phyloP scores from a whole-genome alignment of 179 eudicot species.

The Actinidia arguta region DNA sequence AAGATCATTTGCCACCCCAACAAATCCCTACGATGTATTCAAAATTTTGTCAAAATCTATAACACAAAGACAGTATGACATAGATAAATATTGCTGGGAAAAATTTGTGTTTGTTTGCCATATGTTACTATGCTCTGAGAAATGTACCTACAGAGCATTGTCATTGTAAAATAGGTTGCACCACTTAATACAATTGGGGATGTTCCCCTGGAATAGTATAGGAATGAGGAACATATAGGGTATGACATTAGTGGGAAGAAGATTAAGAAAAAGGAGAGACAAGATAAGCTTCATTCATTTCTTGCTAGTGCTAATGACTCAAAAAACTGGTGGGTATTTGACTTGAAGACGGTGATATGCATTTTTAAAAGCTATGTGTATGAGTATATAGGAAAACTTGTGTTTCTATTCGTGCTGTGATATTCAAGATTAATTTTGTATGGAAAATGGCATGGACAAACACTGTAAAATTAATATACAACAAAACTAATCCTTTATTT shows the following conservation, averaged over 20 bases:
- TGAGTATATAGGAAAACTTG: not conserved
- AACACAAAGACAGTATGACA: not conserved
- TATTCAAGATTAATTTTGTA: not conserved
- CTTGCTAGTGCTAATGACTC: conserved; percentile 75
- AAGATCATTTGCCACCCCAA: conserved; percentile 82
- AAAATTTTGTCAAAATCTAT: not conserved
- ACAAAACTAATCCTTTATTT: not conserved
- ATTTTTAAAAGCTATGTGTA: no score
- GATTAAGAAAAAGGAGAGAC: conserved; percentile 85
- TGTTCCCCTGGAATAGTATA: conserved; percentile 92
- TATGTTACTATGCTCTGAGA: not conserved
- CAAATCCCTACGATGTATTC: conserved; percentile 72
- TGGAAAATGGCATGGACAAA: not conserved
- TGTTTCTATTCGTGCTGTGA: conserved; percentile 15
- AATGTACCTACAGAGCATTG: no score
- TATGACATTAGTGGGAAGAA: conserved; percentile 86
- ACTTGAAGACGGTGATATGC: not conserved
- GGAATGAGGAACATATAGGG: conserved; percentile 95
- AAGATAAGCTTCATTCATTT: conserved; percentile 65
- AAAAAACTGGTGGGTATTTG: conserved; percentile 71
- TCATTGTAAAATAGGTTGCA: conserved; percentile 75
- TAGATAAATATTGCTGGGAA: not conserved
- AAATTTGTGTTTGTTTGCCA: not conserved
- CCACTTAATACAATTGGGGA: conserved; percentile 94
- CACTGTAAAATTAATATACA: not conserved